A percentile compares a stretch with the other conserved stretches of the same genome.
phyloP scores from a whole-genome alignment of 228 moss, liverwort and hornwort species.

The Sphagnum fallax region DNA sequence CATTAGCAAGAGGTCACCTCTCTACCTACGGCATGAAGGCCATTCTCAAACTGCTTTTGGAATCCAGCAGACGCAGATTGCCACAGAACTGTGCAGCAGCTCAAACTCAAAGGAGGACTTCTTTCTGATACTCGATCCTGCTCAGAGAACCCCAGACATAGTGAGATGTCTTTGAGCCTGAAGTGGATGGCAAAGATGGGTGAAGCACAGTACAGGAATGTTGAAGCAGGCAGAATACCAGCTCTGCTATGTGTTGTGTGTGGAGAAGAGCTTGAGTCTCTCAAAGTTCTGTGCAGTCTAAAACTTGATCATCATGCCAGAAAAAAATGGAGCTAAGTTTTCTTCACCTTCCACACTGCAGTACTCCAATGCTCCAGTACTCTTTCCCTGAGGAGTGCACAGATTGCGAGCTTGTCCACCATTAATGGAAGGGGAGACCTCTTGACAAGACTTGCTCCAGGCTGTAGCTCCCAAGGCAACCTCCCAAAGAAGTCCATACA shows the following conservation, averaged over 20 bases:
- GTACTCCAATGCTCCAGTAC: too few species aligned
- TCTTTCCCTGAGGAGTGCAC: too few species aligned
- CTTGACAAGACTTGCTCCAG: too few species aligned
- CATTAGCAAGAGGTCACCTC: slow-evolving; percentile 52
- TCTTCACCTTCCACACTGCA: too few species aligned
- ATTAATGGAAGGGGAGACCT: too few species aligned
- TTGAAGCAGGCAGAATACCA: slow-evolving; percentile 62
- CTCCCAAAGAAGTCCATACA: too few species aligned
- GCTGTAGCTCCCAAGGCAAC: too few species aligned
- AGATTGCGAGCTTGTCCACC: too few species aligned
- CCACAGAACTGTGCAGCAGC: slow-evolving; percentile 1
- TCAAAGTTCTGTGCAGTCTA: slow-evolving; percentile 30
- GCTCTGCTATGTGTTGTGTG: slow-evolving; percentile 55
- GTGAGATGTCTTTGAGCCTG: slow-evolving; percentile 22
- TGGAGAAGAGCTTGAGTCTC: slow-evolving; percentile 43
- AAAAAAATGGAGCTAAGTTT: too few species aligned
- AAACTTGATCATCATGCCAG: too few species aligned
- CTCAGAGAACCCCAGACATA: slow-evolving; percentile 28
- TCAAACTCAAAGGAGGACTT: slow-evolving; percentile 30
- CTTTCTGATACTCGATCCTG: slow-evolving; percentile 58
- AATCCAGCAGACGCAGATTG: slow-evolving; percentile 36
- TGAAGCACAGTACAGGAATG: slow-evolving; percentile 37
- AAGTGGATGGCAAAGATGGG: slow-evolving; percentile 51
- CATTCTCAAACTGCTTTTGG: slow-evolving; percentile 79
- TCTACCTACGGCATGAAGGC: slow-evolving; percentile 72